Base-by-base conservation (phyloP, 2,329 filamentous ascomycete genomes). In the Chrysoporthe cubensis region DNA sequence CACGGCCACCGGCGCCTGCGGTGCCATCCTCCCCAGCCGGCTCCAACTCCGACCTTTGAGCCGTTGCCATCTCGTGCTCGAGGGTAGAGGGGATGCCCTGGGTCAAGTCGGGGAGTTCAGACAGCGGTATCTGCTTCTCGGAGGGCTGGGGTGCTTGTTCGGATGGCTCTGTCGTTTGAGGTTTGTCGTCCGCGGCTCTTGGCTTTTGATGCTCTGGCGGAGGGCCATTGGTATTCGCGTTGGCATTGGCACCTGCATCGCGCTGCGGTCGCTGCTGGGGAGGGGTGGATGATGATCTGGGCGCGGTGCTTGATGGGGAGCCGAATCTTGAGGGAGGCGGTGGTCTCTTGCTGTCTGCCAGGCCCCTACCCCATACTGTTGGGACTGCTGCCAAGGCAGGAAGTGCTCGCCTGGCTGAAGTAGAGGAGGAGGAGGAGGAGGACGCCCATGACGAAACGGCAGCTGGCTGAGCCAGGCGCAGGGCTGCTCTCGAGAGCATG, bases 51-150 rank as follows among this genome's bases (percentile, higher is more conserved):
- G 76, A 72, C 71, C 77, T 73, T 73, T 82, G 71, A 71, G 76
- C 80, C n/a, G 80, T 78, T 0, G 81, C 79, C 66, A 90, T 87
- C 80, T 97, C 95, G 69, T 90, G 90, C 66, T 90, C 92, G 66
- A 97, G 85, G 0, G 94, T 97, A 1, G 94, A 97, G 0, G 95
- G 95, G 71, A 98, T 97, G 71, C 95, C 95, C 75, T 95, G 90
- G n/a, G 93, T 96, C 57, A 98, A 85, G 77, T 98, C 94, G 64
- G 95, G 95, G 14, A 97, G 87, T 64, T 92, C 90, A 74, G 90
- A 86, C 64, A 87, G 83, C 34, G 88, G 83, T 72, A 85, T 81
- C 68, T 81, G 73, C 63, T 81, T 79, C 63, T 82, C 79, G 60
- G 78, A 71, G 56, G 82, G 79, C 65, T 80, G 74, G 37, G 68